Conservation (phyloP, 2,329 filamentous ascomycete species). For the Penicillium sp. region DNA sequence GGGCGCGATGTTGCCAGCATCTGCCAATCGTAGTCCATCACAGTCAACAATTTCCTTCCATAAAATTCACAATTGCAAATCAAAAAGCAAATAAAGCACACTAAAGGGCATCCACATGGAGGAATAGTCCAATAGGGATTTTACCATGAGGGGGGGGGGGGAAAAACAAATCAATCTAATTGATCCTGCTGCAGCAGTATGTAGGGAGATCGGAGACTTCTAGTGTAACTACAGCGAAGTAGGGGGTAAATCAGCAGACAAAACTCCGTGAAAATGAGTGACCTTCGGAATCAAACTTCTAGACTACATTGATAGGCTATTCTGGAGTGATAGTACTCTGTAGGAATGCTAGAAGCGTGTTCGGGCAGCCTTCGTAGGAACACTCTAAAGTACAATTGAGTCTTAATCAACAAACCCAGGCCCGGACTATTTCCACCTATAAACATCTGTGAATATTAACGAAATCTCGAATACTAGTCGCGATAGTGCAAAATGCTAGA, state of each 20-base stretch:
- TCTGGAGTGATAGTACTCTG: too few species aligned
- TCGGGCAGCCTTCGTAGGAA: too few species aligned
- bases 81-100: not conserved
- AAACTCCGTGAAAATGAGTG: too few species aligned
- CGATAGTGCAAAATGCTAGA: not conserved
- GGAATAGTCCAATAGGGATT: not conserved
- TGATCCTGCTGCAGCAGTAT: not conserved
- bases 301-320: too few species aligned
- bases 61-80: not conserved
- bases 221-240: too few species aligned
- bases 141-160: not conserved
- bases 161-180: not conserved
- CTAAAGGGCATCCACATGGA: not conserved
- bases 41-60: not conserved
- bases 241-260: too few species aligned
- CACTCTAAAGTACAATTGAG: too few species aligned
- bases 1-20: conserved; percentile 21
- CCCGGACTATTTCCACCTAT: not conserved
- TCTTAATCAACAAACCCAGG: too few species aligned
- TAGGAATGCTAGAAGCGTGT: too few species aligned
- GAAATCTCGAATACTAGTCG: not conserved
- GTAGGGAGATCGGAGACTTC: not conserved
- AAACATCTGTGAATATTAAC: not conserved
- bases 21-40: conserved; percentile 20
- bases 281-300: too few species aligned